These are phyloP conservation scores for Fragosphaeria purpurea DNA, from an alignment of 2,329 filamentous ascomycete genomes.

Conservation along the genomic window DNA sequence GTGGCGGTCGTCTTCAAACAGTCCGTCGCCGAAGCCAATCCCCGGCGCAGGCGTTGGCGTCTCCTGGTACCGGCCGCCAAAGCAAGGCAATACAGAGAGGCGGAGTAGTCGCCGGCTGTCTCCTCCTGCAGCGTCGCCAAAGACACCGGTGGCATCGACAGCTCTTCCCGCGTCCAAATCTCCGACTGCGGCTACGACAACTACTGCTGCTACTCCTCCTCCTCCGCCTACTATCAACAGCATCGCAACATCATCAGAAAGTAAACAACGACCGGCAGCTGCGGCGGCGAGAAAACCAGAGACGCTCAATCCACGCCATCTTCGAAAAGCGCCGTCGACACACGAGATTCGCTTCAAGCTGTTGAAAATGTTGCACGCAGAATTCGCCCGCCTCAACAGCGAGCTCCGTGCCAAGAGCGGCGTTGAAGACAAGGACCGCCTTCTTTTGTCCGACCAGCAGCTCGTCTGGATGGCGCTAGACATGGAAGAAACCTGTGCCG, in stretches of 20 bases:
- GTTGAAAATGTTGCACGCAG: constrained; percentile 53
- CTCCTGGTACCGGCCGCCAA: too few relatives aligned
- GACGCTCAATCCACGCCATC: constrained; percentile 55
- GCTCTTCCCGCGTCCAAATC: background rate
- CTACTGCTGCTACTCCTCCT: background rate
- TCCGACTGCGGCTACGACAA: background rate
- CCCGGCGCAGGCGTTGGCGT: too few relatives aligned
- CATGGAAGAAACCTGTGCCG: constrained; percentile 67
- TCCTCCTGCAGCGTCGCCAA: too few relatives aligned
- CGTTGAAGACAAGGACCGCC: constrained; percentile 35
- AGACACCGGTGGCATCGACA: too few relatives aligned
- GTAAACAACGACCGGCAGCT: background rate
- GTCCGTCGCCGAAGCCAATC: too few relatives aligned
- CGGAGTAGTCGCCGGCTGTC: too few relatives aligned
- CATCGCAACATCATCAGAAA: too few relatives aligned
- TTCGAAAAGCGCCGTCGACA: constrained; percentile 46
- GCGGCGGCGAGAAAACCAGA: constrained; percentile 31
- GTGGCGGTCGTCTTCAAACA: too few relatives aligned
- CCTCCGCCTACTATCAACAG: background rate
- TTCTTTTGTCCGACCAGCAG: constrained; percentile 53
- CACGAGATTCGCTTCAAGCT: constrained; percentile 47
- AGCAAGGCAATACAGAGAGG: too few relatives aligned
- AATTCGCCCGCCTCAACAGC: constrained; percentile 57
- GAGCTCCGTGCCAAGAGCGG: constrained; percentile 45
- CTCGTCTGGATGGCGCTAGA: constrained; percentile 61